phyloP scores from a whole-genome alignment of 129 eudicot species.

The Tagetes erecta region DNA sequence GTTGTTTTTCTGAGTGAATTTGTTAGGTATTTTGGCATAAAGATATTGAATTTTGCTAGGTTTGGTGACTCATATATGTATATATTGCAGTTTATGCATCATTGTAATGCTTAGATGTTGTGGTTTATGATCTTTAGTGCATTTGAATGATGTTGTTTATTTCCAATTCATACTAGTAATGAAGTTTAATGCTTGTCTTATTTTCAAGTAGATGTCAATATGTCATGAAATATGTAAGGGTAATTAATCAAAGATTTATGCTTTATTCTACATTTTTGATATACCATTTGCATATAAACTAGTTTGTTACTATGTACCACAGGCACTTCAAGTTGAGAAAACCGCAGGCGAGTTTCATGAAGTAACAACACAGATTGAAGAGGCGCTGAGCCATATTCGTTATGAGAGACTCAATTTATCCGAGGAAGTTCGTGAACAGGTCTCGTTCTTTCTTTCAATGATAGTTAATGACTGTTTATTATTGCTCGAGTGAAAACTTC shows the following conservation, averaged over 20 bases:
- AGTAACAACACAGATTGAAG: constrained; percentile 76
- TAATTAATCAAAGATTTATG: not conserved
- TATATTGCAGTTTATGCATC: constrained; percentile 9
- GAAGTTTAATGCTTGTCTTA: not conserved
- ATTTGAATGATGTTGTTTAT: not conserved
- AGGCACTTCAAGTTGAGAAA: constrained; percentile 87
- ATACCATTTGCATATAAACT: constrained; percentile 5
- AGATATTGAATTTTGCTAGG: not conserved
- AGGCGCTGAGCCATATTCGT: constrained; percentile 64
- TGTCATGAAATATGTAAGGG: not conserved
- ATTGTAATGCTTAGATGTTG: constrained; percentile 20
- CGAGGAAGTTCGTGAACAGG: constrained; percentile 94
- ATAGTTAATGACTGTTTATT: not conserved
- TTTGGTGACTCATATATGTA: constrained; percentile 8
- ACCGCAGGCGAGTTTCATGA: constrained; percentile 54
- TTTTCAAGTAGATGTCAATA: not conserved
- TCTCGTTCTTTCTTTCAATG: constrained; percentile 16
- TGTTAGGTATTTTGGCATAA: not conserved
- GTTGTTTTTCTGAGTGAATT: not conserved
- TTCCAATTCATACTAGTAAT: not conserved
- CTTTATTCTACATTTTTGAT: constrained; percentile 12
- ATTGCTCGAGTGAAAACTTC: too few relatives aligned
- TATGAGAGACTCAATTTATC: constrained; percentile 63
- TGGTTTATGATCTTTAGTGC: constrained; percentile 10
- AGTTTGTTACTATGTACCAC: constrained; percentile 27